phyloP scores from a whole-genome alignment of 305 asterid genomes.

The Fraxinus floribunda region DNA sequence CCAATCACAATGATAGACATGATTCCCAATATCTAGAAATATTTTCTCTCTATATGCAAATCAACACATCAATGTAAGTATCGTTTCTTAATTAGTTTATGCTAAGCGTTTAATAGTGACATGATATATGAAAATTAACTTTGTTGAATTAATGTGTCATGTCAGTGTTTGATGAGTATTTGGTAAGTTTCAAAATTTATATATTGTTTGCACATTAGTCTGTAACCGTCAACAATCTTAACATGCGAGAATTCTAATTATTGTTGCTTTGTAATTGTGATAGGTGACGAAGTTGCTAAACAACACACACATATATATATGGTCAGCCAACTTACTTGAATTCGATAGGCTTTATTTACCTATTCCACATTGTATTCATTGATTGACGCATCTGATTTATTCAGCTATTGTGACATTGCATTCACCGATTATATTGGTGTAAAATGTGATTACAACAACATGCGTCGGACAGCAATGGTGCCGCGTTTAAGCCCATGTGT shows the following conservation, averaged over 20 bases:
- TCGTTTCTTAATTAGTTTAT: background rate
- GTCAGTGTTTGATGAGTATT: background rate
- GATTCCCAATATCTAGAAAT: background rate
- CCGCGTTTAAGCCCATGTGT: background rate
- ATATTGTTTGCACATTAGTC: background rate
- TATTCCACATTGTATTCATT: background rate
- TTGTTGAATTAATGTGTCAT: background rate
- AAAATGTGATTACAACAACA: too few species aligned
- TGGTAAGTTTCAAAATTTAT: background rate
- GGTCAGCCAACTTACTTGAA: too few species aligned
- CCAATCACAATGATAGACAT: slow-evolving; percentile 34
- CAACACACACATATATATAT: background rate
- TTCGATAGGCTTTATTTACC: background rate
- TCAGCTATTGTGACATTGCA: background rate
- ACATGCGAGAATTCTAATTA: background rate
- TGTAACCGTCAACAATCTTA: too few species aligned
- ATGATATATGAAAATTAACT: background rate
- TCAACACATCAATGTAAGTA: background rate
- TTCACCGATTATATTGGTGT: too few species aligned
- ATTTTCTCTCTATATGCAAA: background rate
- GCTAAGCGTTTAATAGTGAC: background rate
- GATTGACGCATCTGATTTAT: background rate
- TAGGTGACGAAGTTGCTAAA: background rate
- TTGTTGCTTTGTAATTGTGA: too few species aligned
- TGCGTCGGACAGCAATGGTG: background rate